These are phyloP conservation scores for Butyriboletus loyo DNA, from an alignment of 768 basidiomycete genomes.

Conservation along the genomic window DNA sequence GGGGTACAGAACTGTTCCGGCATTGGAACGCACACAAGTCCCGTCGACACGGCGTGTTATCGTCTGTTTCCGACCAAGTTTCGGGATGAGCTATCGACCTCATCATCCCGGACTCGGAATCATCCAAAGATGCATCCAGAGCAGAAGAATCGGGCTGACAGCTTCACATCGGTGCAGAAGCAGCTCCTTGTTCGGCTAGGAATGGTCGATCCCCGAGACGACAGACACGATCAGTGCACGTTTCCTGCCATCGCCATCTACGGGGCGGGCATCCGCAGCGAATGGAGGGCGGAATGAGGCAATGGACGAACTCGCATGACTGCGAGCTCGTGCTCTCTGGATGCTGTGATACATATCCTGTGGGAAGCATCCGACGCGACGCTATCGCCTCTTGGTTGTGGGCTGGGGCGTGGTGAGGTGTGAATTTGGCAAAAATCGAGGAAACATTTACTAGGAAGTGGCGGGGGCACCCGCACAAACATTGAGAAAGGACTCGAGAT, in stretches of 20 bases:
- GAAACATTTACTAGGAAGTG: slow-evolving; percentile 11
- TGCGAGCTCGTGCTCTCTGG: slow-evolving; percentile 68
- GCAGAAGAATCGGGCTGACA: slow-evolving; percentile 13
- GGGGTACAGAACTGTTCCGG: too few relatives aligned
- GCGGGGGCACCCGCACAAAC: slow-evolving; percentile 47
- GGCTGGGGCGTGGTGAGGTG: slow-evolving; percentile 31
- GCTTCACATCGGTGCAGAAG: slow-evolving; percentile 2
- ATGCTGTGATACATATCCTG: slow-evolving; percentile 76
- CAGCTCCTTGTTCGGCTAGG: slow-evolving; percentile 9
- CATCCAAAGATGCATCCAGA: slow-evolving; percentile 26
- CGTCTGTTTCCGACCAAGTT: too few relatives aligned
- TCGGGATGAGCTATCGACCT: too few relatives aligned
- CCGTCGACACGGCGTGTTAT: too few relatives aligned
- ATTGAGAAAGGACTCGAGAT: slow-evolving; percentile 67
- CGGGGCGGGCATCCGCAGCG: slow-evolving; percentile 25
- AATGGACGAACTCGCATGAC: slow-evolving; percentile 55
- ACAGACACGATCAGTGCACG: slow-evolving; percentile 28
- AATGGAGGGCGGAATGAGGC: slow-evolving; percentile 46
- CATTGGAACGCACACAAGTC: too few relatives aligned
- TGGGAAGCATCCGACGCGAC: slow-evolving; percentile 62
- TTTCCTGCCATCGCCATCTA: slow-evolving; percentile 20
- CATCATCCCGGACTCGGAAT: slow-evolving; percentile 37
- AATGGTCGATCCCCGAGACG: slow-evolving; percentile 9
- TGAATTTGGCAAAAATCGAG: slow-evolving; percentile 23
- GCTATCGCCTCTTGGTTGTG: slow-evolving; percentile 57